Conservation (phyloP, 148 eudicot species). For the Nepenthes mirabilis region DNA sequence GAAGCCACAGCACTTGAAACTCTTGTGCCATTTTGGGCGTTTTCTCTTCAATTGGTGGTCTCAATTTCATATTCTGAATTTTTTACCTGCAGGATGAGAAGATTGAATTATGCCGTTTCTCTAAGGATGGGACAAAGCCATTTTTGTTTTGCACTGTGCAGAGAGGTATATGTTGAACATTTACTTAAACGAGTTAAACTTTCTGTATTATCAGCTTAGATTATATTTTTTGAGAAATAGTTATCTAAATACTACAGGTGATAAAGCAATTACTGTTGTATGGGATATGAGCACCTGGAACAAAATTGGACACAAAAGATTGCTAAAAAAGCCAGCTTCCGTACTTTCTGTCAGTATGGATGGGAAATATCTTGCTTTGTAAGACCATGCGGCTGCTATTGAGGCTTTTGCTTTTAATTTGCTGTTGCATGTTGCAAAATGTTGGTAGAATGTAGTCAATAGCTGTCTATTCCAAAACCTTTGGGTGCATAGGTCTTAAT, state of each 20-base stretch:
- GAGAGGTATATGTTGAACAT: constrained; percentile 37
- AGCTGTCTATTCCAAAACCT: neutral
- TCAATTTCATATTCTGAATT: constrained; percentile 8
- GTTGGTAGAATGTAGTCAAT: neutral
- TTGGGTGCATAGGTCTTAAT: too few relatives aligned
- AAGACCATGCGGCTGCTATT: constrained; percentile 18
- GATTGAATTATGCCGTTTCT: constrained; percentile 84
- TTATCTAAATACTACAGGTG: constrained; percentile 23
- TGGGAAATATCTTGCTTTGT: constrained; percentile 95
- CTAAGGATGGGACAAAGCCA: constrained; percentile 95
- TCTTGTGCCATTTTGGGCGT: neutral
- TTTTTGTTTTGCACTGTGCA: constrained; percentile 77
- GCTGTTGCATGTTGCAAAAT: neutral
- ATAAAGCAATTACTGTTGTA: constrained; percentile 52
- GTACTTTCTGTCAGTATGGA: constrained; percentile 67
- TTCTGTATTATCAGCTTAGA: neutral
- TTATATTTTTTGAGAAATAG: neutral
- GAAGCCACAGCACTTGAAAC: neutral
- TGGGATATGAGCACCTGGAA: constrained; percentile 98
- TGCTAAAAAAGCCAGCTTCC: constrained; percentile 76
- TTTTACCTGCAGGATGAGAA: constrained; percentile 58
- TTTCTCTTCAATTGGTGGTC: constrained; percentile 7
- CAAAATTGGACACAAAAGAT: constrained; percentile 68
- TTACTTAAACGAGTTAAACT: neutral
- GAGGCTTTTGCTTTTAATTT: neutral